These are phyloP conservation scores for Xylaria sp. DNA, from an alignment of 2,329 filamentous ascomycete species.

Conservation along the genomic window DNA sequence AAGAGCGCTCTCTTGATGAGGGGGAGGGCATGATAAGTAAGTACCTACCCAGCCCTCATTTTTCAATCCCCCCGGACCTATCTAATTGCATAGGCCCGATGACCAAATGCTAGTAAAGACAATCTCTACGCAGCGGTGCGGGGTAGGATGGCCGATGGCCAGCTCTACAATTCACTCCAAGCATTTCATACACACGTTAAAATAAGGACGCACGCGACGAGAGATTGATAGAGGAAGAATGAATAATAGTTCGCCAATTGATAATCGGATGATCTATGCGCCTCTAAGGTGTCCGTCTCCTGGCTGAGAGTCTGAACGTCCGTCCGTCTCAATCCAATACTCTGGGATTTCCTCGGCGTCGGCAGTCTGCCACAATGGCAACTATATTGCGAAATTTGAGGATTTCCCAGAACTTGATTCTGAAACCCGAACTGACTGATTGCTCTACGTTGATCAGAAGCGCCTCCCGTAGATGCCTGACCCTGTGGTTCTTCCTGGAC, in stretches of 20 bases:
- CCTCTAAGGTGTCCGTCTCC: too few relatives aligned
- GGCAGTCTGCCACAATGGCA: constrained; percentile 51
- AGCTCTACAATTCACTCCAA: not conserved
- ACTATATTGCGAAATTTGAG: constrained; percentile 55
- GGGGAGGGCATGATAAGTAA: too few relatives aligned
- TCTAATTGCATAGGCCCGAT: not conserved
- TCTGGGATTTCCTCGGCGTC: not conserved
- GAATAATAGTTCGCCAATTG: not conserved
- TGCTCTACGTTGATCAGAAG: constrained; percentile 57
- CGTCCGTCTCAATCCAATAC: constrained; percentile 14
- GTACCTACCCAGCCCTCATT: not conserved
- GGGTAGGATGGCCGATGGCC: not conserved
- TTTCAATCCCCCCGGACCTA: not conserved
- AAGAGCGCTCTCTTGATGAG: not conserved
- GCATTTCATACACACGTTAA: not conserved
- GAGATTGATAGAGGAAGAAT: not conserved
- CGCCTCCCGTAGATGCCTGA: constrained; percentile 61
- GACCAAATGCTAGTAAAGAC: too few relatives aligned
- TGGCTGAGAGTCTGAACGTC: too few relatives aligned
- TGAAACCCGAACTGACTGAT: constrained; percentile 19
- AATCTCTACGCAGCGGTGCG: not conserved
- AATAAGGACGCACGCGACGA: not conserved
- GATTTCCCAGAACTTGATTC: constrained; percentile 62
- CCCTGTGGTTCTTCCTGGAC: constrained; percentile 56
- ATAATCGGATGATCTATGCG: not conserved